Base-by-base conservation (phyloP, 208 protist genomes). In the Trypanosoma avium region DNA sequence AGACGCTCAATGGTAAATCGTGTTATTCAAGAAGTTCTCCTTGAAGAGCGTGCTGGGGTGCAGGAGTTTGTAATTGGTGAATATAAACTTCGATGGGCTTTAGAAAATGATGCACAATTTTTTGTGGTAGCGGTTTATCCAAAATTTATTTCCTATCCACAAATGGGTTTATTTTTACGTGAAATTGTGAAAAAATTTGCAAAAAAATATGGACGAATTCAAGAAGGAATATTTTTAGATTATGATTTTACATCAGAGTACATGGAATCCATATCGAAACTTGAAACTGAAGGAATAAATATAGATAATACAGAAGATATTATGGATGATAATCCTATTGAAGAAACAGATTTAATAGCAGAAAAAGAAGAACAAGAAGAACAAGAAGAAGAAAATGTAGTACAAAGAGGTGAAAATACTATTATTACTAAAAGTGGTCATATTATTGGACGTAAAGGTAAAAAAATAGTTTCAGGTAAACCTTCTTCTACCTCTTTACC, bases 101-200 rank as follows among this genome's bases (percentile, higher is more conserved):
- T 98, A 21, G 85, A 89, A 48, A 98, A 98, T 73, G 92, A 97
- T 47, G 75, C 87, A 38, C 83, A 91, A 42, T 88, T 99, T 29
- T 91, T 98, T 40, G 97, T 97, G 42, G 82, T 98, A 29, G 92
- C 72, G 12, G 84, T 98, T 15, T 97, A 94, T 69, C 86, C 96
- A 24, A 95, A 97, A 62, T 86, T 97, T 30, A 59, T 97, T 30
- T 73, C 80, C 33, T 74, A 92, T 26, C 73, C 78, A 8, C 97
- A 96, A 67, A 89, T 98, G 36, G 81, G 94, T 24, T 74, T 74
- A 15, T 88, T 99, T 59, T 68, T 99, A 55, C 57, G 75, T 43
- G 72, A 85, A 12, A 71, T 98, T 12, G 86, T 86, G 35, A 35
- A 71, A 19, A 67, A 60, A 19, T 98, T 98, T 70, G 53, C 73